Conservation (phyloP, 139 green algal genomes). For the Volvox reticuliferus region DNA sequence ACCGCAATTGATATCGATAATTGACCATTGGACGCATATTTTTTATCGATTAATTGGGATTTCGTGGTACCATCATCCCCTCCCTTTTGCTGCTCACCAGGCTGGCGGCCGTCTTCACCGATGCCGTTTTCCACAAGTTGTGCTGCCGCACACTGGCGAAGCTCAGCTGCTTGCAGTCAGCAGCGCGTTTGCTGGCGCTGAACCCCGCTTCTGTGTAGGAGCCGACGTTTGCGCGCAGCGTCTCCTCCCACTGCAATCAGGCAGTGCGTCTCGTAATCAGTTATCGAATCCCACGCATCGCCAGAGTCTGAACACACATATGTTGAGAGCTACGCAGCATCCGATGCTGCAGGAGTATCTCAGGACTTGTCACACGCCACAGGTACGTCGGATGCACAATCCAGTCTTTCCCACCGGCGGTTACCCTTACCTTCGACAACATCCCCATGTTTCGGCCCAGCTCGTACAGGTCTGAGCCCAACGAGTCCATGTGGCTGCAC, state of each 20-base stretch:
- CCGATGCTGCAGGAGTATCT: no score
- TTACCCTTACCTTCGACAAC: slow-evolving; percentile 50
- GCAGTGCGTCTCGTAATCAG: no score
- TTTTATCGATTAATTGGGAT: no score
- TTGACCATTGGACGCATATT: no score
- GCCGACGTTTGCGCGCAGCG: slow-evolving; percentile 30
- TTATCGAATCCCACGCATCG: no score
- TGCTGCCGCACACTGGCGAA: slow-evolving; percentile 38
- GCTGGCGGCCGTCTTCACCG: slow-evolving; percentile 54
- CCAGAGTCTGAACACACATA: no score
- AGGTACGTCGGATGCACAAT: not conserved
- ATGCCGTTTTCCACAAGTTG: slow-evolving; percentile 50
- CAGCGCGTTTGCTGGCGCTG: slow-evolving; percentile 30
- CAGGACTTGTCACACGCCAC: not conserved
- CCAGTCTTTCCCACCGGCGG: not conserved
- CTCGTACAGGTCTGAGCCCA: slow-evolving; percentile 48
- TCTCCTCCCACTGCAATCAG: slow-evolving; percentile 48
- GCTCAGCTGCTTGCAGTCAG: slow-evolving; percentile 42
- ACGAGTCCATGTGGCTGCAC: slow-evolving; percentile 47
- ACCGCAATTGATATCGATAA: no score
- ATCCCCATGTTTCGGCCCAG: slow-evolving; percentile 49
- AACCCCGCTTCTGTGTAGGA: slow-evolving; percentile 41
- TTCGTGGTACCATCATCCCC: no score
- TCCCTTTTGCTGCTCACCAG: slow-evolving; percentile 38
- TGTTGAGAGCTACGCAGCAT: no score